Base-by-base conservation (phyloP, 2,329 filamentous ascomycete genomes). In the Trichoderma polysporum region DNA sequence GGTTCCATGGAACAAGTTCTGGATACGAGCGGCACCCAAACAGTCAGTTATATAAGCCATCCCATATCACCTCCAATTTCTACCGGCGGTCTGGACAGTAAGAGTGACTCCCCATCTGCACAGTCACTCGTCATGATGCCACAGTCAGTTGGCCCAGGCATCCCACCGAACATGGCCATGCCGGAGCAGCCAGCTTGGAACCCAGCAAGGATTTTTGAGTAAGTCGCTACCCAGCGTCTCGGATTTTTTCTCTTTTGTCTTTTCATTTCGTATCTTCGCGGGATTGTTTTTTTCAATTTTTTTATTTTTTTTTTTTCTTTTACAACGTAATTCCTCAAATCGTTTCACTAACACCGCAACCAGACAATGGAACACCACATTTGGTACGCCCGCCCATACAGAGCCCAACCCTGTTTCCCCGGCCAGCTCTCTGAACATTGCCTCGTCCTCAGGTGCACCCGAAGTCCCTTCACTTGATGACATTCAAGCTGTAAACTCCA, bases 291-390 rank as follows among this genome's bases (percentile, higher is more conserved):
- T 9, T 19, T 41, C 19, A 22, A 33, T 13, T 25, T 17, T 37
- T 10, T 19, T 22, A 9, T 25, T 27, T 15, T 10, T 27, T n/a
- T 15, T 19, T 61, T 6, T 50, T 1, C 15, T 17, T n/a, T 61
- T 49, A 22, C 35, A 22, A 50, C 25, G 1, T 41, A 12, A 12
- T 60, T 33, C 64, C 70, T 58, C 33, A 50, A 9, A 49, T 27
- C 17, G 7, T 35, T 50, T 9, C 8, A 49, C 39, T 61, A 39
- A 61, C 58, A n/a, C 8, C 13, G n/a, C 15, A n/a, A 47, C 5
- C 66, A 97, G 94, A 78, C 93, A 97, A 83, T 98, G 94, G 94
- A 94, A 97, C 79, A 90, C 91, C 75, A 94, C 94, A 71, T 98
- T 97, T 81, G 92, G 93, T 83, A 91, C 90, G 78, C 88, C 87